Conservation (phyloP, 495 filamentous ascomycete species). For the Hyaloscypha variabilis region DNA sequence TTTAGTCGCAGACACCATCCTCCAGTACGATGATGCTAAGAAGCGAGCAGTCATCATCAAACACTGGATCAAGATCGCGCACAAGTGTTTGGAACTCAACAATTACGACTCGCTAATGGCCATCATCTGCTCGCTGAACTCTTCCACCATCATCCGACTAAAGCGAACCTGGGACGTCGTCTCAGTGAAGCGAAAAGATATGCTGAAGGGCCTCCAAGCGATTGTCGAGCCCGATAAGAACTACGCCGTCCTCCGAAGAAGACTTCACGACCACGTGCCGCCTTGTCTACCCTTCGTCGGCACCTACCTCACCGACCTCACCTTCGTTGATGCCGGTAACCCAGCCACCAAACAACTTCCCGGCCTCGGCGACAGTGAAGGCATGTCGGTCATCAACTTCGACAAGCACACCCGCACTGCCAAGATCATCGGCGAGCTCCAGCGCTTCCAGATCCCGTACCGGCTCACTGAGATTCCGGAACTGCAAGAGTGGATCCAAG, state of each 20-base stretch:
- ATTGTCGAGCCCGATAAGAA: slow-evolving; percentile 91
- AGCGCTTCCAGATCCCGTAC: slow-evolving; percentile 97
- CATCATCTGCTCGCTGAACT: slow-evolving; percentile 91
- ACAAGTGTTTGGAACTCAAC: slow-evolving; percentile 82
- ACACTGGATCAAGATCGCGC: slow-evolving; percentile 97
- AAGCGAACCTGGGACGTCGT: slow-evolving; percentile 93
- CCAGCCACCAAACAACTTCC: slow-evolving; percentile 70
- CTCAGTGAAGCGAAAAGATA: slow-evolving; percentile 80
- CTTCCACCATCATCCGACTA: slow-evolving; percentile 87
- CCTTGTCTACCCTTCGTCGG: slow-evolving; percentile 97
- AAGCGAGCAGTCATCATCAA: slow-evolving; percentile 91
- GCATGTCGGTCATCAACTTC: slow-evolving; percentile 89
- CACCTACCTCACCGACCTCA: slow-evolving; percentile 88
- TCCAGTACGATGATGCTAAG: slow-evolving; percentile 84
- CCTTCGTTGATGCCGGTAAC: slow-evolving; percentile 92
- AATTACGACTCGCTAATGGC: slow-evolving; percentile 98
- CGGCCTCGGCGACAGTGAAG: slow-evolving; percentile 47
- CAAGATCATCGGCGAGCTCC: slow-evolving; percentile 91
- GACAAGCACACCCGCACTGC: slow-evolving; percentile 97
- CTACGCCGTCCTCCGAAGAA: slow-evolving; percentile 85
- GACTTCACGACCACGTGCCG: slow-evolving; percentile 84
- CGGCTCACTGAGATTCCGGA: slow-evolving; percentile 82
- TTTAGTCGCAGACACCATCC: slow-evolving; percentile 93
- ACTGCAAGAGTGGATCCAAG: slow-evolving; percentile 91
- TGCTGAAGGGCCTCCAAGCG: slow-evolving; percentile 72